Evolutionary conservation across 495 filamentous ascomycete species (phyloP), one percentile per base, ranked within the genome.

Genomic region (Staphylotrichum tortipilum): DNA sequence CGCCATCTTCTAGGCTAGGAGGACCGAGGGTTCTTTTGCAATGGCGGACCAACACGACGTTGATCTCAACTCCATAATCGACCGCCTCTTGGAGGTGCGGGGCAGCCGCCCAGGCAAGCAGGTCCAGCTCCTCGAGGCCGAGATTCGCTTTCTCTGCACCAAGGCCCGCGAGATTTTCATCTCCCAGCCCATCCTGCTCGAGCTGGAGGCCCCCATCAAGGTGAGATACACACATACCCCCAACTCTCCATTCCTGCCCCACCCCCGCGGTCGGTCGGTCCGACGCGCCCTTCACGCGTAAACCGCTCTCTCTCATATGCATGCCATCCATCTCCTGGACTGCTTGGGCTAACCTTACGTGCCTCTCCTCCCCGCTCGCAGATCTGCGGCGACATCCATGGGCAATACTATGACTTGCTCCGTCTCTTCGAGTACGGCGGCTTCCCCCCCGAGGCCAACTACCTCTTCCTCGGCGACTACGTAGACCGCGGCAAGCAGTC

Each of bases 151-250:
- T 74, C 82, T 98, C 55, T 98, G 92, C 80, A 96, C 92, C 60
- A 98, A 97, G 76, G 90, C 92, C 33, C 85, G 92, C 52, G 92
- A 98, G 72, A 98, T 98, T 60, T 98, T 98, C 77, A 98, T 98
- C 70, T 96, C 90, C 47, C 92, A 98, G 78, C 92, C 92, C 50
- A 98, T 98, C 60, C 74, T 98, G 55, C 79, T 98, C 46, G 92
- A 98, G 76, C 80, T 98, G 35, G 92, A 98, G 65, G 92, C 92
- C 55, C 92, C 92, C 40, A 98, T 98, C 72, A 98, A 98, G 89
- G 92, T 94, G 15, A 67, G 74, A 64, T 42, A 54, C 31, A 47
- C 54, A 23, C 26, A 36, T 46, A 11, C 18, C 19, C n/a, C n/a
- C n/a, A n/a, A n/a, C n/a, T n/a, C n/a, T n/a, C n/a, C n/a, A n/a